Percentiles rank a stretch among this genome's conserved stretches.
Evolutionary conservation across 2,329 filamentous ascomycete species (phyloP).

Genomic region (Zasmidium cellare): DNA sequence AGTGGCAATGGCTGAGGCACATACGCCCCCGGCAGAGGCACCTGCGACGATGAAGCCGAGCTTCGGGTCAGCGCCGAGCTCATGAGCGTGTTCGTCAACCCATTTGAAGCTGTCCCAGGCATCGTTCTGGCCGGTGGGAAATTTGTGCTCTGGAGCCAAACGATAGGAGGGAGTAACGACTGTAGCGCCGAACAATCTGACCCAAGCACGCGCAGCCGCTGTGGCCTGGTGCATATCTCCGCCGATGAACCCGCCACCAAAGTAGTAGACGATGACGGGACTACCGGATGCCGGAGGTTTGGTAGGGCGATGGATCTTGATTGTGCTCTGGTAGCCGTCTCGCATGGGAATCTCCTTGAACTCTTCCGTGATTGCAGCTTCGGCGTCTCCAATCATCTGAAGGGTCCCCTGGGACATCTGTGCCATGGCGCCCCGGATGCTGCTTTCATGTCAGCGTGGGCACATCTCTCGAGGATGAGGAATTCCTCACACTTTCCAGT

Average conservation of each 20-base stretch:
- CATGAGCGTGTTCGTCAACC: slow-evolving; percentile 33
- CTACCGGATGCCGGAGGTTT: slow-evolving; percentile 13
- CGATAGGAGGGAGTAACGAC: slow-evolving; percentile 33
- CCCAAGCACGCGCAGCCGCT: slow-evolving; percentile 14
- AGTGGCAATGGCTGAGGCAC: slow-evolving; percentile 40
- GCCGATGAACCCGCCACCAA: slow-evolving; percentile 27
- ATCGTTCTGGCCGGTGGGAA: slow-evolving; percentile 46
- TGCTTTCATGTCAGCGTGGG: not conserved
- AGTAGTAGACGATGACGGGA: slow-evolving; percentile 26
- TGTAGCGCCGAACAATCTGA: slow-evolving; percentile 11
- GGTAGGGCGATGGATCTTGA: slow-evolving; percentile 34
- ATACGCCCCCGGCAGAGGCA: slow-evolving; percentile 45
- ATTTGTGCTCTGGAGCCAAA: slow-evolving; percentile 48
- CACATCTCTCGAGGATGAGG: not conserved
- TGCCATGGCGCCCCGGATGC: not conserved
- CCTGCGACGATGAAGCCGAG: slow-evolving; percentile 50
- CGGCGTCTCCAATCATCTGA: slow-evolving; percentile 5
- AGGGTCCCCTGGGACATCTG: not conserved
- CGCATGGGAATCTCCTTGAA: slow-evolving; percentile 31
- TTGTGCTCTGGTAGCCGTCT: slow-evolving; percentile 35
- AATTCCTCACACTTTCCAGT: slow-evolving; percentile 1
- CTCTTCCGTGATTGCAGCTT: slow-evolving; percentile 6
- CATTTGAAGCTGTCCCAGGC: slow-evolving; percentile 45
- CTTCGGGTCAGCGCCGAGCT: slow-evolving; percentile 37
- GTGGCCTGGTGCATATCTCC: slow-evolving; percentile 21